Conservation (phyloP, 768 basidiomycete species). For the Mycena pura region DNA sequence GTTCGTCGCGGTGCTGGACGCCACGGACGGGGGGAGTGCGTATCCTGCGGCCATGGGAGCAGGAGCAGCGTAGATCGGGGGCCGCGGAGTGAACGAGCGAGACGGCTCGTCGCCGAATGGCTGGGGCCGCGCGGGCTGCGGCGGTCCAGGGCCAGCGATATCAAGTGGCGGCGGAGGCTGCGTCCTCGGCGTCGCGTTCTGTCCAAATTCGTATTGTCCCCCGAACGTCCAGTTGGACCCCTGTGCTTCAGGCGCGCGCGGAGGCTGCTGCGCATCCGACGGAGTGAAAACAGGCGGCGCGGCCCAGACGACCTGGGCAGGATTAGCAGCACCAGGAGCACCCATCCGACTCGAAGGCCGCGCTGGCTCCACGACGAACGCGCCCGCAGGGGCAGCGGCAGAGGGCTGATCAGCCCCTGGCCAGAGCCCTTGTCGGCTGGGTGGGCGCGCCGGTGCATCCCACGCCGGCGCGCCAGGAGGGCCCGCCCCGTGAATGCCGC, state of each 20-base stretch:
- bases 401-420: too few species aligned
- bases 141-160: background rate
- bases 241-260: background rate
- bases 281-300: too few species aligned
- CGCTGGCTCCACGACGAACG: background rate
- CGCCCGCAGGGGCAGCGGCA: too few species aligned
- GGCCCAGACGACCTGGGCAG: background rate
- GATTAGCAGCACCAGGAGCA: background rate
- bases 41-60: conserved; percentile 6
- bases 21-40: conserved; percentile 10
- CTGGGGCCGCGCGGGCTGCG: conserved; percentile 5
- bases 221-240: background rate
- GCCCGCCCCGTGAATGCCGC: too few species aligned
- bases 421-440: too few species aligned
- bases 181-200: background rate
- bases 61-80: conserved; percentile 1
- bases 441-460: too few species aligned
- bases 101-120: background rate
- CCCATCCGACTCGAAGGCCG: background rate
- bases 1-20: conserved; percentile 9
- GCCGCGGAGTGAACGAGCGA: conserved; percentile 10
- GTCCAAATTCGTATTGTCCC: conserved; percentile 7
- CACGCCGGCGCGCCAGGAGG: too few species aligned
- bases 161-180: conserved; percentile 7
- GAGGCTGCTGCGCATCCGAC: background rate